Conservation (phyloP, 2,329 filamentous ascomycete genomes). For the Sclerotinia glacialis region DNA sequence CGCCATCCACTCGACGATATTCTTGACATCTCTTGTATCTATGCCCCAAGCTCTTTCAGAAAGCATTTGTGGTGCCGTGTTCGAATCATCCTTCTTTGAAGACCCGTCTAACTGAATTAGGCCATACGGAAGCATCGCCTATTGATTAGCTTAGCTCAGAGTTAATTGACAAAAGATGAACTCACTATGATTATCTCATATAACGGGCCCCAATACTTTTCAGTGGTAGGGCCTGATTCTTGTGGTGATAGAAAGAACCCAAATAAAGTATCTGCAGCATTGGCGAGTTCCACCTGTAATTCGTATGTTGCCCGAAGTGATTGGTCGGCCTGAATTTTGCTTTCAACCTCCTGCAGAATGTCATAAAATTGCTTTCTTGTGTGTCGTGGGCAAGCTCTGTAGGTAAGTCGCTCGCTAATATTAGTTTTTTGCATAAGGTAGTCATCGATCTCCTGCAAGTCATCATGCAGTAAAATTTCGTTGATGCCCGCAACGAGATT, state of each 20-base stretch:
- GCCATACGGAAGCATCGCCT: constrained; percentile 8
- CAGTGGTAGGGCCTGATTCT: constrained; percentile 42
- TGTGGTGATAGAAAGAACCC: constrained; percentile 45
- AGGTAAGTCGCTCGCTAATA: neutral
- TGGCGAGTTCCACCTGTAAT: constrained; percentile 43
- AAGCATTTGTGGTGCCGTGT: neutral
- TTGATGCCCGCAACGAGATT: neutral
- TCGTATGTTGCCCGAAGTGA: constrained; percentile 30
- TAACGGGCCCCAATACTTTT: constrained; percentile 48
- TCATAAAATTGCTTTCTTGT: constrained; percentile 6
- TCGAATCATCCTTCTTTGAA: neutral
- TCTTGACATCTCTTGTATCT: neutral
- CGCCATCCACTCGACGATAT: neutral
- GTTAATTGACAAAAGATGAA: neutral
- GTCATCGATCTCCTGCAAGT: constrained; percentile 10
- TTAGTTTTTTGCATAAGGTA: constrained; percentile 8
- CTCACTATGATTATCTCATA: constrained; percentile 38
- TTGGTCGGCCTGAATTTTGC: constrained; percentile 25
- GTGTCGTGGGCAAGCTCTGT: constrained; percentile 1
- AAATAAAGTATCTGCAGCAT: constrained; percentile 44
- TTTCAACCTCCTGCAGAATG: constrained; percentile 15
- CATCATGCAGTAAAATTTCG: neutral
- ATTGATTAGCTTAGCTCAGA: neutral
- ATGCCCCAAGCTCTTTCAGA: neutral
- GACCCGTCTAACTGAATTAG: neutral